Percentiles rank a stretch among this genome's conserved stretches.
phyloP scores from a whole-genome alignment of 1,139 yeast species.

The Pichia sp. region DNA sequence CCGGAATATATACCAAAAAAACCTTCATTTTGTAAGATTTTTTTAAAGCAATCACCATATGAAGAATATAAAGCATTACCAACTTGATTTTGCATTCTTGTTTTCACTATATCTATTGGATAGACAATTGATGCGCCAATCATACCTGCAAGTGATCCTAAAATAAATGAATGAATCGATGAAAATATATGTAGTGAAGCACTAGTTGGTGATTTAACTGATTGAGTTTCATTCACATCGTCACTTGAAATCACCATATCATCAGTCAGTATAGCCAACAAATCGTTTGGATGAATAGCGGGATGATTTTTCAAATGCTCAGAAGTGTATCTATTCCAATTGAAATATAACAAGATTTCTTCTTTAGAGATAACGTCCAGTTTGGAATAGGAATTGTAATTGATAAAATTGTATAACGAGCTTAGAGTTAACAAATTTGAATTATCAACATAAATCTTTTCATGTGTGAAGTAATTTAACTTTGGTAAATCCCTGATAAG shows the following conservation, averaged over 20 bases:
- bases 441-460: constrained; percentile 22
- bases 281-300: constrained; percentile 40
- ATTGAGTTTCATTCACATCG: constrained; percentile 20
- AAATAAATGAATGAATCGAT: constrained; percentile 76
- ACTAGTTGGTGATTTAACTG: constrained; percentile 17
- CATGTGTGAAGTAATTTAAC: constrained; percentile 55
- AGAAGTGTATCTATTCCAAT: constrained; percentile 44
- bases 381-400: background rate
- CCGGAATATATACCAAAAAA: constrained; percentile 88
- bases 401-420: constrained; percentile 6
- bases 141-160: constrained; percentile 96
- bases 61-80: constrained; percentile 64
- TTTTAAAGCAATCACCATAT: constrained; percentile 78
- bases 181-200: constrained; percentile 56
- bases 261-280: constrained; percentile 42
- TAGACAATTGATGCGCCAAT: constrained; percentile 98
- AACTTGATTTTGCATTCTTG: constrained; percentile 96
- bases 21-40: constrained; percentile 75
- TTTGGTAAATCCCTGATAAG: constrained; percentile 30
- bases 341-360: constrained; percentile 43
- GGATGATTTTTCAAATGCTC: constrained; percentile 38
- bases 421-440: constrained; percentile 1
- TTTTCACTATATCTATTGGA: constrained; percentile 93
- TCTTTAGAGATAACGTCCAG: constrained; percentile 25
- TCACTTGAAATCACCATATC: constrained; percentile 34